Percentiles rank a stretch among this genome's conserved stretches.
phyloP scores from a whole-genome alignment of 2,329 filamentous ascomycete species.

The Sporothrix curviconia region DNA sequence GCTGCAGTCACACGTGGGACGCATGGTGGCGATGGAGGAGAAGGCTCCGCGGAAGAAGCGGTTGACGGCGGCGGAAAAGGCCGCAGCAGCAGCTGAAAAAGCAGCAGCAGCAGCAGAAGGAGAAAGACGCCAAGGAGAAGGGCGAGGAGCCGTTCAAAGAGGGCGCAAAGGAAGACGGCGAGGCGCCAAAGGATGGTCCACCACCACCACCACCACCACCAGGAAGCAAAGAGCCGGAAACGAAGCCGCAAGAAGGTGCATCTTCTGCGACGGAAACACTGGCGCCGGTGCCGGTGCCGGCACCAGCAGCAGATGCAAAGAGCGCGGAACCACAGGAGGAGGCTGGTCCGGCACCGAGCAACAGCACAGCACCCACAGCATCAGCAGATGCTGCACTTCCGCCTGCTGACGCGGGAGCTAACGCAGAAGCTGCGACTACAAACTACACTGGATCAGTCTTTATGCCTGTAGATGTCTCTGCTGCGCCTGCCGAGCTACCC shows the following conservation, averaged over 20 bases:
- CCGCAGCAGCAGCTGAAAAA: conserved; percentile 7
- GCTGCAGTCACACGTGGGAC: conserved; percentile 59
- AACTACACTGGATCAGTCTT: conserved; percentile 13
- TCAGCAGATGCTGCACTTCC: background rate
- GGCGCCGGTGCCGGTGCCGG: background rate
- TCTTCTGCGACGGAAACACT: too few relatives aligned
- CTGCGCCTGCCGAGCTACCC: background rate
- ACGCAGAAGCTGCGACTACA: background rate
- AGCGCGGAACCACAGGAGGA: background rate
- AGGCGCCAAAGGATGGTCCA: background rate
- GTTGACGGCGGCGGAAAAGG: conserved; percentile 29
- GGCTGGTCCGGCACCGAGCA: background rate
- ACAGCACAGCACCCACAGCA: too few relatives aligned
- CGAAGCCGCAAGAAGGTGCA: background rate
- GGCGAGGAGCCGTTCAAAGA: background rate
- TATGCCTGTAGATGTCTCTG: conserved; percentile 10
- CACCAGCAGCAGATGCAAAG: background rate
- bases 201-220: too few relatives aligned
- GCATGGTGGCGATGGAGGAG: conserved; percentile 55
- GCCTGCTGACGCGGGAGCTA: background rate
- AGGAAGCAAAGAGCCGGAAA: background rate
- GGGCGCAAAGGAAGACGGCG: background rate
- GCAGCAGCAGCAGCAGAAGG: background rate
- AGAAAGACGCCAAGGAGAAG: background rate
- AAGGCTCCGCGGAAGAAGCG: conserved; percentile 48